Evolutionary conservation across 2,329 filamentous ascomycete genomes (phyloP).

Genomic region (Botryosphaeria agaves): DNA sequence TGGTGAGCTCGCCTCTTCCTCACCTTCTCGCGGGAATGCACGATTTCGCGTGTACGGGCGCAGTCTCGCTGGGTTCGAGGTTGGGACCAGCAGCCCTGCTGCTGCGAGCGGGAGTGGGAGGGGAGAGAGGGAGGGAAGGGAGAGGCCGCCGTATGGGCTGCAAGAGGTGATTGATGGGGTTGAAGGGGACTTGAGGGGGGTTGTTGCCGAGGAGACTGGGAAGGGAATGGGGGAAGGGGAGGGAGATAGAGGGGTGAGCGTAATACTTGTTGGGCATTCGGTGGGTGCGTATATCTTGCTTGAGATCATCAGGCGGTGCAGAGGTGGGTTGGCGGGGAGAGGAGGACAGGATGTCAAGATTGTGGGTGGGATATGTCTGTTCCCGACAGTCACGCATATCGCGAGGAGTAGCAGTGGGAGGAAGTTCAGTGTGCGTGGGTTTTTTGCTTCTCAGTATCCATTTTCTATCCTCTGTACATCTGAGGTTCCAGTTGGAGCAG

Average conservation of each 20-base stretch:
- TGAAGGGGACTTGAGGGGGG: slow-evolving; percentile 22
- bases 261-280: slow-evolving; percentile 28
- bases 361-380: slow-evolving; percentile 20
- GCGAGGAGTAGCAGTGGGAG: slow-evolving; percentile 24
- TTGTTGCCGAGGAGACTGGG: slow-evolving; percentile 15
- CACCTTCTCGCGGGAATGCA: no score
- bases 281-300: slow-evolving; percentile 28
- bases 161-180: slow-evolving; percentile 33
- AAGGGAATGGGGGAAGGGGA: neutral
- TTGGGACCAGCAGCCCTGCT: no score
- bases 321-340: slow-evolving; percentile 5
- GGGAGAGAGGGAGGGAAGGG: slow-evolving; percentile 2
- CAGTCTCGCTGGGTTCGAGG: slow-evolving; percentile 26
- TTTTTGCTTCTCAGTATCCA: neutral
- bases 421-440: slow-evolving; percentile 18
- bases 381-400: slow-evolving; percentile 30
- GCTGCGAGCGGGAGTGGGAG: no score
- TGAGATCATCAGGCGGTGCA: slow-evolving; percentile 18
- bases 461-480: neutral
- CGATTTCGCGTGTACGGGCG: slow-evolving; percentile 19
- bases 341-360: slow-evolving; percentile 8
- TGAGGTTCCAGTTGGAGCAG: neutral
- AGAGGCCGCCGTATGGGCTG: slow-evolving; percentile 20
- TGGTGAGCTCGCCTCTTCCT: no score
- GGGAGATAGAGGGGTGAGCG: slow-evolving; percentile 4